phyloP scores from a whole-genome alignment of 139 green algal species.

The Limnomonas spitsbergensis region DNA sequence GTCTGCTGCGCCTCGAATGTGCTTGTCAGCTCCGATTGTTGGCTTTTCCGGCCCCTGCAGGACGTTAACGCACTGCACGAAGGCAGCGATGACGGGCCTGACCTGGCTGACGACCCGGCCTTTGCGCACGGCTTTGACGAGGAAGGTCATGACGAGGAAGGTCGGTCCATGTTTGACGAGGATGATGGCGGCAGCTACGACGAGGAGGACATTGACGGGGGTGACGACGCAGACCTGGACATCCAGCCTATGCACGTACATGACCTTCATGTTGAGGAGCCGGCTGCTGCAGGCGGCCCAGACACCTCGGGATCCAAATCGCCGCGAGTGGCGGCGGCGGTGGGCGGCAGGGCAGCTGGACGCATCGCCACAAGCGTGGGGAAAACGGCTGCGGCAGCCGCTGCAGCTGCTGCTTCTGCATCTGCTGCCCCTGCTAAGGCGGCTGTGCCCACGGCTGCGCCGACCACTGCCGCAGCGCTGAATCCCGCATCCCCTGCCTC shows the following conservation, averaged over 20 bases:
- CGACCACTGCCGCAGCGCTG: constrained; percentile 11
- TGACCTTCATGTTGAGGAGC: constrained; percentile 68
- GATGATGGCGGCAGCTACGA: constrained; percentile 35
- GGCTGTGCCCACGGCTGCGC: neutral
- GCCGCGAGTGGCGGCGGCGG: neutral
- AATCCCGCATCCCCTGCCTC: constrained; percentile 10
- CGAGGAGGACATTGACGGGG: constrained; percentile 35
- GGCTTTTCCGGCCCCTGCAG: too few species aligned
- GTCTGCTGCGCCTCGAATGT: too few species aligned
- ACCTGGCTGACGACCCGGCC: too few species aligned
- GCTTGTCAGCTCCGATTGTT: too few species aligned
- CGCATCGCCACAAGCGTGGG: neutral
- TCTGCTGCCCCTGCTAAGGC: neutral
- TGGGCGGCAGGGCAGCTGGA: constrained; percentile 17
- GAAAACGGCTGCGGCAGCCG: constrained; percentile 1
- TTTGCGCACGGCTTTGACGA: too few species aligned
- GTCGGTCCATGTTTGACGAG: constrained; percentile 42
- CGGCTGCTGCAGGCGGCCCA: neutral
- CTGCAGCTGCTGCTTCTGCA: constrained; percentile 1
- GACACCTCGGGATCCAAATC: too few species aligned
- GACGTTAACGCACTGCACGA: too few species aligned
- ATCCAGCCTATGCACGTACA: constrained; percentile 62
- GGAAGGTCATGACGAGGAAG: constrained; percentile 46
- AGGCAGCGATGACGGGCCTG: too few species aligned
- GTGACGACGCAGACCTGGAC: constrained; percentile 35